Base-by-base conservation (phyloP, 306 rosid species). In the Canavalia gladiata region DNA sequence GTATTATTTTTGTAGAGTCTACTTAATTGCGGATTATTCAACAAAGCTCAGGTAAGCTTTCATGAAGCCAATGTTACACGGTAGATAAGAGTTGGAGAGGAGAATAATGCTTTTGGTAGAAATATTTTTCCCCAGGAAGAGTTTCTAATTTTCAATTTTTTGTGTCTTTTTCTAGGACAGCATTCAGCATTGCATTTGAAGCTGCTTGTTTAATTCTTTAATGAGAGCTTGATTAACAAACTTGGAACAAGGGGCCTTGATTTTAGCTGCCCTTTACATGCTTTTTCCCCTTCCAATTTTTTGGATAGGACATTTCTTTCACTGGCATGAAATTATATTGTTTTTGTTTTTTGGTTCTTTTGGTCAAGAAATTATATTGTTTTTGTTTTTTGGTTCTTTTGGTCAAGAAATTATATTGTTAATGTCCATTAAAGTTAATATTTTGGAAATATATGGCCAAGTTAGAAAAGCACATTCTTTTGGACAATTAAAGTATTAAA, bases 111-210 rank as follows among this genome's bases (percentile, higher is more conserved):
- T 29, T 78, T 50, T n/a, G 50, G 33, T 31, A 2, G 43, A 58
- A 66, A 68, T 62, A 47, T 18, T 84, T 74, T 45, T 46, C 51
- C 45, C 8, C 8, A 18, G 83, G 77, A 67, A 68, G 60, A 73
- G 65, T 55, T 74, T 68, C 52, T 65, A 29, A 39, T 74, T 65
- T 66, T 55, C 43, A 78, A 51, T 7, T 64, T 72, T 54, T 75
- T 18, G 25, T 51, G 12, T 47, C 4, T 37, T 1, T 39, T 77
- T n/a, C 28, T 34, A 63, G 75, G 83, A 64, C 35, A 13, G 11
- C 37, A 72, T 83, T 63, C 75, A 72, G 57, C 51, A 66, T 73
- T 84, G 72, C 80, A 56, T 66, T 63, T 78, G 72, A 72, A 78
- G 76, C 58, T 52, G 68, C 29, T 7, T 25, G 33, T 47, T 70